phyloP scores from a whole-genome alignment of 805 yeast genomes.

The Wickerhamiella alocasiicola region DNA sequence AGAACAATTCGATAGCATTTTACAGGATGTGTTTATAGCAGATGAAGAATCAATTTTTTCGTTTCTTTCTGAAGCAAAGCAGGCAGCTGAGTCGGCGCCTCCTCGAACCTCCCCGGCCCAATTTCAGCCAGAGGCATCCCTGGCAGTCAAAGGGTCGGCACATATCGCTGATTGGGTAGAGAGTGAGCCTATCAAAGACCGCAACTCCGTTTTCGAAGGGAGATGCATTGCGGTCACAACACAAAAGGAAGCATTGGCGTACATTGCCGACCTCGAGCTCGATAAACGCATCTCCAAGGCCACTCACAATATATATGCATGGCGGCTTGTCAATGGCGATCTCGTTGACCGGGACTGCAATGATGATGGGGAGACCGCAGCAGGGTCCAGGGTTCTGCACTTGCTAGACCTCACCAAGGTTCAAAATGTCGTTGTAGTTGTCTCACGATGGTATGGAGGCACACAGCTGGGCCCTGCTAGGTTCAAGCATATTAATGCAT shows the following conservation, averaged over 20 bases:
- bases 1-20: slow-evolving; percentile 9
- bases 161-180: slow-evolving; percentile 55
- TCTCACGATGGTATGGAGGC: slow-evolving; percentile 91
- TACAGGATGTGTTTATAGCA: slow-evolving; percentile 7
- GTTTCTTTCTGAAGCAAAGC: slow-evolving; percentile 6
- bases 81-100: not conserved
- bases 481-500: slow-evolving; percentile 82
- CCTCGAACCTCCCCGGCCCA: slow-evolving; percentile 33
- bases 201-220: slow-evolving; percentile 78
- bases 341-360: slow-evolving; percentile 66
- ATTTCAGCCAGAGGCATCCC: not conserved
- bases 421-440: slow-evolving; percentile 76
- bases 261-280: slow-evolving; percentile 39
- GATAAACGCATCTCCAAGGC: slow-evolving; percentile 61
- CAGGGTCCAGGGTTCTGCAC: slow-evolving; percentile 79
- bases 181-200: slow-evolving; percentile 67
- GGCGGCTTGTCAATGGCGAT: slow-evolving; percentile 60
- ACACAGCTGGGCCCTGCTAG: slow-evolving; percentile 77
- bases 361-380: slow-evolving; percentile 96
- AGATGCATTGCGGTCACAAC: slow-evolving; percentile 51
- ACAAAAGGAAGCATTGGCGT: slow-evolving; percentile 52
- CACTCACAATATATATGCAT: slow-evolving; percentile 74
- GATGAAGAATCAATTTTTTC: slow-evolving; percentile 3
- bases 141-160: slow-evolving; percentile 25
- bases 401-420: slow-evolving; percentile 55